phyloP scores from a whole-genome alignment of 768 basidiomycete species.

The Suillus subluteus region DNA sequence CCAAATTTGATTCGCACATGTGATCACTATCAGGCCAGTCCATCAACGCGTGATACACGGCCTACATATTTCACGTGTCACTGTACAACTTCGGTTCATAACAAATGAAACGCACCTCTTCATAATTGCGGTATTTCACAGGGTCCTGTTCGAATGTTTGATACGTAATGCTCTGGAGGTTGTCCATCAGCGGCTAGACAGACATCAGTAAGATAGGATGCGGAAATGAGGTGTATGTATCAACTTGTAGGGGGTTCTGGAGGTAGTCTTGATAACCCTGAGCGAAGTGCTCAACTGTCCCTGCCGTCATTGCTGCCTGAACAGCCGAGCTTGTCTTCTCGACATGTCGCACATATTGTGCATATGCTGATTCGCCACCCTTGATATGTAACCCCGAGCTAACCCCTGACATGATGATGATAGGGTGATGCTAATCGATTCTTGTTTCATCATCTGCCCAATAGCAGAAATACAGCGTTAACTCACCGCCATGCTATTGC shows the following conservation, averaged over 20 bases:
- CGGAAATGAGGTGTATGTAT: constrained; percentile 20
- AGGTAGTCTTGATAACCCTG: constrained; percentile 94
- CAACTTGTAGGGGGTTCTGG: constrained; percentile 90
- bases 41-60: constrained; percentile 76
- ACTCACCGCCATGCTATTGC: constrained; percentile 84
- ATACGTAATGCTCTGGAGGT: constrained; percentile 93
- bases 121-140: constrained; percentile 93
- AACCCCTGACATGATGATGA: constrained; percentile 78
- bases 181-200: constrained; percentile 91
- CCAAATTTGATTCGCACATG: constrained; percentile 53
- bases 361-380: constrained; percentile 87
- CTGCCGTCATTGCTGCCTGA: constrained; percentile 62
- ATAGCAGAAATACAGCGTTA: constrained; percentile 15
- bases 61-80: constrained; percentile 46
- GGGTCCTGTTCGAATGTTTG: constrained; percentile 98
- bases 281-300: constrained; percentile 88
- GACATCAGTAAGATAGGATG: constrained; percentile 15
- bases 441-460: constrained; percentile 24
- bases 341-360: constrained; percentile 84
- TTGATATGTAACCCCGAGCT: constrained; percentile 64
- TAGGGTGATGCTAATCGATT: constrained; percentile 74
- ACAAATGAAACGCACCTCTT: constrained; percentile 61
- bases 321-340: constrained; percentile 77
- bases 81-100: constrained; percentile 16
- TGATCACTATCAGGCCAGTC: constrained; percentile 65